Conservation (phyloP, 2,329 filamentous ascomycete genomes). For the Paecilomyces dactylethromorphus region DNA sequence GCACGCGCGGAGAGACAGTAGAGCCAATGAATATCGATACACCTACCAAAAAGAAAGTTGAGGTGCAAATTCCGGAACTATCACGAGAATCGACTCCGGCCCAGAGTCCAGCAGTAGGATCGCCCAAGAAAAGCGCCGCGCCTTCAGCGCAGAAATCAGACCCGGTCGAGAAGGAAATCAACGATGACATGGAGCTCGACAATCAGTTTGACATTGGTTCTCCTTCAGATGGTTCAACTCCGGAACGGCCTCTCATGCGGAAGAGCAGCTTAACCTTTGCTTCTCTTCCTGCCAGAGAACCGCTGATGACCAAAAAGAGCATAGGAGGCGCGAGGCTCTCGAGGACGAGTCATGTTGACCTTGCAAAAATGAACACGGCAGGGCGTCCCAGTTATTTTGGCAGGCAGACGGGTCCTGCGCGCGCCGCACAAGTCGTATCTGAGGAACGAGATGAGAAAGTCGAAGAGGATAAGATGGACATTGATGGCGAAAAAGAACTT, state of each 20-base stretch:
- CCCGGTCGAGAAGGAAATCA: slow-evolving; percentile 13
- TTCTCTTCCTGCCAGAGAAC: slow-evolving; percentile 83
- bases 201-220: slow-evolving; percentile 38
- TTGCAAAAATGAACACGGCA: slow-evolving; percentile 34
- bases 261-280: slow-evolving; percentile 97
- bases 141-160: slow-evolving; percentile 5
- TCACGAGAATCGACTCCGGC: slow-evolving; percentile 5
- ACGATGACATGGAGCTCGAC: slow-evolving; percentile 26
- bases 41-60: slow-evolving; percentile 13
- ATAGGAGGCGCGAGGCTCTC: slow-evolving; percentile 64
- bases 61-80: slow-evolving; percentile 10
- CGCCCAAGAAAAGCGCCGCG: slow-evolving; percentile 11
- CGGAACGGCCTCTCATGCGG: slow-evolving; percentile 61
- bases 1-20: slow-evolving; percentile 26
- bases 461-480: slow-evolving; percentile 40
- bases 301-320: slow-evolving; percentile 76
- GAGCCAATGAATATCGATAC: slow-evolving; percentile 30
- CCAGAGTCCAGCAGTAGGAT: slow-evolving; percentile 7
- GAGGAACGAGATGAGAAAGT: slow-evolving; percentile 35
- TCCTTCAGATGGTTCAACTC: slow-evolving; percentile 42
- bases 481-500: slow-evolving; percentile 51
- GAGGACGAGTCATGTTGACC: slow-evolving; percentile 71
- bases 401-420: slow-evolving; percentile 60
- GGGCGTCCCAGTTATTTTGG: slow-evolving; percentile 68
- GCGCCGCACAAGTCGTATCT: slow-evolving; percentile 24